Conservation (phyloP, 495 filamentous ascomycete species). For the Geoglossum glabrum region DNA sequence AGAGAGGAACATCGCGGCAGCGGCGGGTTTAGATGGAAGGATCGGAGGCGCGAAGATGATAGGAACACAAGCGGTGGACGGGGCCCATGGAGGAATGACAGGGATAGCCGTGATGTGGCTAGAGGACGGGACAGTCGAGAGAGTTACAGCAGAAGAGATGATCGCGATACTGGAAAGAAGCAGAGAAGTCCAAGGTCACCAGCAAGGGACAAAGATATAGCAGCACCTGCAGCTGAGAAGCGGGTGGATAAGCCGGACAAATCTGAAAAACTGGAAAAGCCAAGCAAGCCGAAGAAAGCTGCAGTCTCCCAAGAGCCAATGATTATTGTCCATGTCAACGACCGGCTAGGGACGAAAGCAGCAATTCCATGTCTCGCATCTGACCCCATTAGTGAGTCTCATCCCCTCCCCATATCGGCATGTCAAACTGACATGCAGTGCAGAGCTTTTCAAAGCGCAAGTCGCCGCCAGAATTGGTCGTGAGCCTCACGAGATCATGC, state of each 20-base stretch:
- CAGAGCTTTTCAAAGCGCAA: conserved; percentile 62
- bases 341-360: conserved; percentile 76
- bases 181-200: neutral
- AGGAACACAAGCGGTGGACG: neutral
- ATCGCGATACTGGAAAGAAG: neutral
- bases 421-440: neutral
- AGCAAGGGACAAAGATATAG: neutral
- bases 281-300: neutral
- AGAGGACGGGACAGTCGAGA: neutral
- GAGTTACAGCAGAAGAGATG: neutral
- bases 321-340: conserved; percentile 85
- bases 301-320: conserved; percentile 36
- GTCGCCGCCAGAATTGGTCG: conserved; percentile 74
- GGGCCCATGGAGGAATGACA: neutral
- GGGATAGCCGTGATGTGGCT: neutral
- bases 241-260: neutral
- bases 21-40: neutral
- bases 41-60: neutral
- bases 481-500: conserved; percentile 70
- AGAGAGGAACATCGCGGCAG: neutral
- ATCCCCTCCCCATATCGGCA: neutral
- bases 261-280: neutral
- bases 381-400: conserved; percentile 43
- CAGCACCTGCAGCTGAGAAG: neutral
- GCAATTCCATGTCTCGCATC: conserved; percentile 68